Percentiles rank a stretch among this genome's conserved stretches.
Evolutionary conservation across 441 rosid species (phyloP).

Genomic region (Capsella rubella): DNA sequence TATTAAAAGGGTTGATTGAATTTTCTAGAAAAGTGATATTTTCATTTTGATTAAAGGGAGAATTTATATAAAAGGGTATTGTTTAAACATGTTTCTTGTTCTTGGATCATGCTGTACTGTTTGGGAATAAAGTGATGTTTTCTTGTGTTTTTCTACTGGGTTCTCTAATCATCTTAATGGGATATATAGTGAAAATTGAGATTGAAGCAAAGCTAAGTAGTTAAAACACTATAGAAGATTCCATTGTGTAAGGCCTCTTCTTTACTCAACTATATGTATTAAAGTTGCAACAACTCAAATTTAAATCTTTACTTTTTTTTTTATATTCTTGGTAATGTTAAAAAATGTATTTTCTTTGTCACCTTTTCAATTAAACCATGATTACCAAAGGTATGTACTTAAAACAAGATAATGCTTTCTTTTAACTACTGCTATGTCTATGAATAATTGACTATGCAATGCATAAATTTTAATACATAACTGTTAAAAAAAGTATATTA

Average conservation of each 20-base stretch:
- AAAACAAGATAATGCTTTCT: conserved; percentile 12
- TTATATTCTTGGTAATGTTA: conserved; percentile 25
- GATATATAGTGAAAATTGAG: conserved; percentile 26
- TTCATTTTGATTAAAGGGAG: conserved; percentile 5
- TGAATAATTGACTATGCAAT: background rate
- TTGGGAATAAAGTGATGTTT: background rate
- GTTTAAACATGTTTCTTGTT: background rate
- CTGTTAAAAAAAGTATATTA: background rate
- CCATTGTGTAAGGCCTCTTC: conserved; percentile 34
- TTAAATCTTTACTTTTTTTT: conserved; percentile 23
- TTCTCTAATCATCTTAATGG: background rate
- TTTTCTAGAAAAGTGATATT: conserved; percentile 9
- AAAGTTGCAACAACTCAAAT: conserved; percentile 35
- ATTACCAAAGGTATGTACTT: conserved; percentile 14
- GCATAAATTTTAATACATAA: background rate
- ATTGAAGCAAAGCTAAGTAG: conserved; percentile 35
- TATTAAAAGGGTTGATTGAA: background rate
- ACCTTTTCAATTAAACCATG: conserved; percentile 2
- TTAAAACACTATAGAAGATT: conserved; percentile 17
- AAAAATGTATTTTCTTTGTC: conserved; percentile 15
- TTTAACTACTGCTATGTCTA: background rate
- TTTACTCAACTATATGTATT: conserved; percentile 36
- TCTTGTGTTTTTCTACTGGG: background rate
- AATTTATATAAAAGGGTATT: background rate
- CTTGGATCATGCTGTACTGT: conserved; percentile 4